These are phyloP conservation scores for Syncephalastrum racemosum DNA, from an alignment of 371 early-diverging fungal genomes.

Conservation along the genomic window DNA sequence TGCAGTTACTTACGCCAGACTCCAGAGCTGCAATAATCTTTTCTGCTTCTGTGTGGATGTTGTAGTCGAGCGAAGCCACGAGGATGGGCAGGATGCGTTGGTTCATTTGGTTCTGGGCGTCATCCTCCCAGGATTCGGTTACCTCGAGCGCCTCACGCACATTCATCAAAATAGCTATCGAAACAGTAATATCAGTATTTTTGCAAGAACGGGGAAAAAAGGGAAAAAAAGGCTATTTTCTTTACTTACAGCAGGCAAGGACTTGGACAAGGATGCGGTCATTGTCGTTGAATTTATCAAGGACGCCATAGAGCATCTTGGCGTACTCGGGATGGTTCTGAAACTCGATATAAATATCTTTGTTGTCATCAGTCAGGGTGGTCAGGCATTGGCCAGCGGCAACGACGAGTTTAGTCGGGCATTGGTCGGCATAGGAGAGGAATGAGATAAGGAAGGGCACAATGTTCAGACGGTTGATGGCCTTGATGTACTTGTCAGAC, in stretches of 20 bases:
- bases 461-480: conserved; percentile 64
- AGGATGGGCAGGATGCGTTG: conserved; percentile 54
- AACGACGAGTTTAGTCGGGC: conserved; percentile 63
- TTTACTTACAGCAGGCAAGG: conserved; percentile 52
- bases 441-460: conserved; percentile 71
- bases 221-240: too few relatives aligned
- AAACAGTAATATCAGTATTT: neutral
- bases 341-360: conserved; percentile 58
- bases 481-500: conserved; percentile 63
- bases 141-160: conserved; percentile 38
- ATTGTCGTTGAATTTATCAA: conserved; percentile 38
- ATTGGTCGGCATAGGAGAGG: conserved; percentile 58
- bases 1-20: conserved; percentile 41
- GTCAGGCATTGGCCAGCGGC: conserved; percentile 82
- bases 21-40: conserved; percentile 47
- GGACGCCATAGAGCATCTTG: conserved; percentile 47
- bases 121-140: conserved; percentile 38
- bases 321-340: conserved; percentile 60
- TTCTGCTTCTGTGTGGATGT: conserved; percentile 60
- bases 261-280: conserved; percentile 54
- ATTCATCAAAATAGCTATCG: conserved; percentile 43
- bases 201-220: too few relatives aligned
- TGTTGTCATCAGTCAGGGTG: conserved; percentile 82
- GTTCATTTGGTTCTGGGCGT: conserved; percentile 44
- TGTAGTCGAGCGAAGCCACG: conserved; percentile 53